Evolutionary conservation across 108 stramenopile species (phyloP).

Genomic region (Parmales sp.): DNA sequence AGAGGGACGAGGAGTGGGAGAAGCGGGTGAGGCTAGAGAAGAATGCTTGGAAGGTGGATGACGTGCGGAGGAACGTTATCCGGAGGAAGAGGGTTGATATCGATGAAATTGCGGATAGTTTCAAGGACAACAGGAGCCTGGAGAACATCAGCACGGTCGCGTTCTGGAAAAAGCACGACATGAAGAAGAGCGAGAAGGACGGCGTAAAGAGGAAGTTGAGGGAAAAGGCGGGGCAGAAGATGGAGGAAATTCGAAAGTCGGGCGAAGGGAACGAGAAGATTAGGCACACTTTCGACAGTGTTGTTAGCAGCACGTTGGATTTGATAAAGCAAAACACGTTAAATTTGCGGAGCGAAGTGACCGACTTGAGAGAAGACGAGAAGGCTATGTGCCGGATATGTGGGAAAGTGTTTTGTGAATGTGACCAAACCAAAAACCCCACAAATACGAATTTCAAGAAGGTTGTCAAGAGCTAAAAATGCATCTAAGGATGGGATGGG

Average conservation of each 20-base stretch:
- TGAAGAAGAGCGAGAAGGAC: constrained; percentile 7
- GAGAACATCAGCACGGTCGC: background rate
- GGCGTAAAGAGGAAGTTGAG: background rate
- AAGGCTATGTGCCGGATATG: background rate
- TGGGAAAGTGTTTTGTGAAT: constrained; percentile 1
- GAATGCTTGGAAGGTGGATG: constrained; percentile 9
- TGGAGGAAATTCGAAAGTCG: background rate
- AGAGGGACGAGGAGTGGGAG: constrained; percentile 9
- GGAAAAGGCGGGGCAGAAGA: background rate
- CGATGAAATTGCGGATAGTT: background rate
- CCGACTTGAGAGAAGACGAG: background rate
- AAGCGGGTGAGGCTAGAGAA: constrained; percentile 10
- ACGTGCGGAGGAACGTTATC: constrained; percentile 8
- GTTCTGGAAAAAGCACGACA: constrained; percentile 11
- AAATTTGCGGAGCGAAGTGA: background rate
- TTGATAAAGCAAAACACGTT: background rate
- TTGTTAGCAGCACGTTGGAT: background rate
- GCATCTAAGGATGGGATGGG: no score
- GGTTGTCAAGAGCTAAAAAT: no score
- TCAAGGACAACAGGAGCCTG: background rate
- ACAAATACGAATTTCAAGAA: background rate
- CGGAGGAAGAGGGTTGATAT: background rate
- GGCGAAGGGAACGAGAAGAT: constrained; percentile 1
- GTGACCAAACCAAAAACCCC: background rate
- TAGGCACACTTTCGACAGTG: constrained; percentile 9